These are phyloP conservation scores for Gyromitra esculenta DNA, from an alignment of 2,329 filamentous ascomycete species.

Conservation along the genomic window DNA sequence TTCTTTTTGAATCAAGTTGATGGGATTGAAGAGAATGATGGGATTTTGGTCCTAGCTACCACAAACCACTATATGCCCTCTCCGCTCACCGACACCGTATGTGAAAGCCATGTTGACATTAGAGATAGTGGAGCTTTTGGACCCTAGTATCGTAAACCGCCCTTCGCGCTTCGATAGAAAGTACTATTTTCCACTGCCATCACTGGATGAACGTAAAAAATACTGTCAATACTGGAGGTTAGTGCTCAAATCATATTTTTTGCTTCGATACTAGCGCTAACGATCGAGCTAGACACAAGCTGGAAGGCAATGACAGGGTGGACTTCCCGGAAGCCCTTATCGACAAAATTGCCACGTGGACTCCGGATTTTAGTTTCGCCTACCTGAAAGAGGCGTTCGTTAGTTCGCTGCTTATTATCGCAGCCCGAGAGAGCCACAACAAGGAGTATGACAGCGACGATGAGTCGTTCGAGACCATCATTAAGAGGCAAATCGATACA, in stretches of 20 bases:
- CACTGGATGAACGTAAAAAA: constrained; percentile 66
- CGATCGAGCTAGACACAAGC: constrained; percentile 57
- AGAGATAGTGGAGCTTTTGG: constrained; percentile 67
- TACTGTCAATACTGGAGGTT: constrained; percentile 74
- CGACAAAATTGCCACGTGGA: constrained; percentile 70
- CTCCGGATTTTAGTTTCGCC: constrained; percentile 73
- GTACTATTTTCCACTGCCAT: constrained; percentile 71
- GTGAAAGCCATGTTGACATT: not conserved
- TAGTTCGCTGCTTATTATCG: constrained; percentile 70
- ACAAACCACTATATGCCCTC: constrained; percentile 67
- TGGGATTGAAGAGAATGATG: constrained; percentile 74
- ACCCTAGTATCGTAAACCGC: constrained; percentile 73
- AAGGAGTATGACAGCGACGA: constrained; percentile 47
- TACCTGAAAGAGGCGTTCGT: constrained; percentile 77
- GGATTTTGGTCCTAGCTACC: constrained; percentile 74
- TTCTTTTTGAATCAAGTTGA: constrained; percentile 80
- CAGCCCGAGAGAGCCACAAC: constrained; percentile 58
- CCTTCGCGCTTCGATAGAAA: constrained; percentile 74
- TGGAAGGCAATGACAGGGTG: constrained; percentile 68
- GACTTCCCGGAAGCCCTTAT: constrained; percentile 71
- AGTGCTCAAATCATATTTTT: constrained; percentile 57
- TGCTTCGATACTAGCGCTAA: constrained; percentile 33
- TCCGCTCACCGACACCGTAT: not conserved
- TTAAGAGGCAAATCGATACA: constrained; percentile 71
- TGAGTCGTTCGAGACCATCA: constrained; percentile 67